Percentiles rank a stretch among this genome's conserved stretches.
These are phyloP conservation scores for Leccinum olivaceoglutinosum DNA, from an alignment of 1,284 basidiomycete species.

Conservation along the genomic window DNA sequence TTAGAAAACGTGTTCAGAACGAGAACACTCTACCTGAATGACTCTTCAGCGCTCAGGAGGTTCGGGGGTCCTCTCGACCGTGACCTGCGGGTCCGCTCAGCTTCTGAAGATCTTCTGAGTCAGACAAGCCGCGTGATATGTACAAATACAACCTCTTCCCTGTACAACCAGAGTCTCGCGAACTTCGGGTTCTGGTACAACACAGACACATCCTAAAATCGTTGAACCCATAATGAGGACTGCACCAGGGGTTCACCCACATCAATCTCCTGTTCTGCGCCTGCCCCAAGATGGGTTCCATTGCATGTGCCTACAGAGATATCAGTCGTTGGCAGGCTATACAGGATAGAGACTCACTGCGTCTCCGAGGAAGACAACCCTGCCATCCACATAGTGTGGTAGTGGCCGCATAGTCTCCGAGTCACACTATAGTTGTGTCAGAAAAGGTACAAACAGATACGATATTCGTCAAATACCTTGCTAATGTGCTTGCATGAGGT, in stretches of 20 bases:
- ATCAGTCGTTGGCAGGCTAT: neutral
- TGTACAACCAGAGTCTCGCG: too few relatives aligned
- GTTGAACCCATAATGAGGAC: conserved; percentile 15
- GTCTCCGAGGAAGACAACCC: conserved; percentile 33
- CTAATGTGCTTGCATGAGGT: conserved; percentile 34
- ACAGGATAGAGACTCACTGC: conserved; percentile 22
- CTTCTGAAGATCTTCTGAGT: too few relatives aligned
- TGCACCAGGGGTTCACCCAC: conserved; percentile 10
- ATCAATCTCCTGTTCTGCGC: conserved; percentile 31
- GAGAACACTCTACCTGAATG: too few relatives aligned
- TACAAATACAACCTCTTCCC: too few relatives aligned
- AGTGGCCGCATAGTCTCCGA: conserved; percentile 21
- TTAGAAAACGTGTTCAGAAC: too few relatives aligned
- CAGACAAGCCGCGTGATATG: too few relatives aligned
- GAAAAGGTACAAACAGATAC: neutral
- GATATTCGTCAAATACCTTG: conserved; percentile 29
- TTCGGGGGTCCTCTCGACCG: too few relatives aligned
- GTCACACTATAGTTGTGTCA: conserved; percentile 15
- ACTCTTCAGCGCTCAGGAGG: too few relatives aligned
- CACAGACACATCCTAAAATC: conserved; percentile 31
- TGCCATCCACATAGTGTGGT: conserved; percentile 25
- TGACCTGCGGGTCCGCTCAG: too few relatives aligned
- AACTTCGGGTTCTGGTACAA: conserved; percentile 9
- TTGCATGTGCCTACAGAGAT: conserved; percentile 26
- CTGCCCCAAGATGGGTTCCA: conserved; percentile 29